A percentile compares a stretch with the other conserved stretches of the same genome.
Evolutionary conservation across 169 alveolate genomes (phyloP).

Genomic region (Eimeria necatrix): DNA sequence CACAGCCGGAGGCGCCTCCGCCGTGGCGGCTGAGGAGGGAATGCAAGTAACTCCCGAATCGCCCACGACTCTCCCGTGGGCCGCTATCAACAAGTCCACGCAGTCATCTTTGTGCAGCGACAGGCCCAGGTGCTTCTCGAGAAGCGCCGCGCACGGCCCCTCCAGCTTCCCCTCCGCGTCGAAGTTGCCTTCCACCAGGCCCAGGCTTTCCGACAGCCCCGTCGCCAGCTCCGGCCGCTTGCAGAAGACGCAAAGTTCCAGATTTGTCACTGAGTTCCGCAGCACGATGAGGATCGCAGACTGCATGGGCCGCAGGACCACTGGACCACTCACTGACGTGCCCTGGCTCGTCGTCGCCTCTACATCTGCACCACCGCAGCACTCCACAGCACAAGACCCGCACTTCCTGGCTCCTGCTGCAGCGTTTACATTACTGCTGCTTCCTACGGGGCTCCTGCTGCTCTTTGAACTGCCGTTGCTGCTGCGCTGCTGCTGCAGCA

Average conservation of each 20-base stretch:
- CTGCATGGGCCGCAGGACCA: conserved; percentile 76
- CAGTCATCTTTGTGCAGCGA: conserved; percentile 60
- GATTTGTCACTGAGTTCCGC: conserved; percentile 70
- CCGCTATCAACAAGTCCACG: conserved; percentile 60
- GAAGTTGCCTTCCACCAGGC: conserved; percentile 67
- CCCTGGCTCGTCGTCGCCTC: conserved; percentile 66
- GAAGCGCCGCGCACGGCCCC: conserved; percentile 71
- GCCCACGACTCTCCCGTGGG: conserved; percentile 56
- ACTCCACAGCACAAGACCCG: neutral
- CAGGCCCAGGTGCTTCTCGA: conserved; percentile 53
- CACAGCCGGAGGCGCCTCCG: conserved; percentile 40
- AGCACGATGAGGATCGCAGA: conserved; percentile 71
- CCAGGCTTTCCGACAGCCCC: conserved; percentile 52
- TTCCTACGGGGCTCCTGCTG: too few relatives aligned
- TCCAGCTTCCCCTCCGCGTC: conserved; percentile 74
- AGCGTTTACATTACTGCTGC: too few relatives aligned
- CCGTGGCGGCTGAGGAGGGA: conserved; percentile 4
- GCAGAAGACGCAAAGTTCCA: conserved; percentile 71
- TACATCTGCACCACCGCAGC: conserved; percentile 47
- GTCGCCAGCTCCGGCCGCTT: conserved; percentile 45
- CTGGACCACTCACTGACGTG: conserved; percentile 49
- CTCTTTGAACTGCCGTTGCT: too few relatives aligned
- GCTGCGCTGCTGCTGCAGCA: too few relatives aligned
- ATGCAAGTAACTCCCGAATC: conserved; percentile 49
- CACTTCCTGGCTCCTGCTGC: too few relatives aligned